Evolutionary conservation across 2,329 filamentous ascomycete species (phyloP).

Genomic region (Penicillium rolfsii): DNA sequence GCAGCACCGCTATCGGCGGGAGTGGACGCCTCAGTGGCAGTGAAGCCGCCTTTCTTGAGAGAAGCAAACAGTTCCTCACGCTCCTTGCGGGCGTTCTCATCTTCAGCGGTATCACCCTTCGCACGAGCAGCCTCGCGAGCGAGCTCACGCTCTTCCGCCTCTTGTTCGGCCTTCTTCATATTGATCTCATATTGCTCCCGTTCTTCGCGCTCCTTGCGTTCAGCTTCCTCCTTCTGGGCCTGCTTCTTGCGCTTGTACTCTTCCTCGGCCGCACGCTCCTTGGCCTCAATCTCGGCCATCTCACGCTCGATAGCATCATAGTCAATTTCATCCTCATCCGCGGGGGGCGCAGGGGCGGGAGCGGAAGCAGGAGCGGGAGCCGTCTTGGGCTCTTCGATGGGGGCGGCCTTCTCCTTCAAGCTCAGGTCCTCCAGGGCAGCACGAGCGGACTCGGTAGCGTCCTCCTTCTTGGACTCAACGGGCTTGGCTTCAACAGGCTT

Average conservation of each 20-base stretch:
- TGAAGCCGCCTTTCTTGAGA: constrained; percentile 47
- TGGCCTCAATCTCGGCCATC: constrained; percentile 51
- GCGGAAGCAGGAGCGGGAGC: constrained; percentile 32
- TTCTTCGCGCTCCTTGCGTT: constrained; percentile 52
- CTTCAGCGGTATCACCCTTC: constrained; percentile 44
- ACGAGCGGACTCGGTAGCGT: constrained; percentile 37
- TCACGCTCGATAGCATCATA: constrained; percentile 53
- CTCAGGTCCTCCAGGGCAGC: constrained; percentile 38
- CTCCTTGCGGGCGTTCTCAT: constrained; percentile 43
- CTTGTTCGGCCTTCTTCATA: constrained; percentile 54
- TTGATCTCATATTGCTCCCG: constrained; percentile 49
- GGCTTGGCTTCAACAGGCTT: constrained; percentile 37
- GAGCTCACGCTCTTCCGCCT: constrained; percentile 53
- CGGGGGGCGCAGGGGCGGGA: constrained; percentile 32
- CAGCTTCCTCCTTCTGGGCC: constrained; percentile 65
- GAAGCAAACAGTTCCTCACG: constrained; percentile 46
- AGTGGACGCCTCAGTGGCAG: constrained; percentile 43
- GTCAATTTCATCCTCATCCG: constrained; percentile 49
- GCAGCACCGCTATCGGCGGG: constrained; percentile 50
- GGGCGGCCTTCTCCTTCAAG: constrained; percentile 35
- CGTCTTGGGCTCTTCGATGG: constrained; percentile 29
- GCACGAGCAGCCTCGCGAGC: constrained; percentile 42
- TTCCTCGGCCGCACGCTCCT: constrained; percentile 50
- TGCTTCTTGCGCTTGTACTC: constrained; percentile 72
- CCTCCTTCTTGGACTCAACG: constrained; percentile 37